Evolutionary conservation across 1,139 yeast species (phyloP), one percentile per base, ranked within the genome.

Genomic region (Geotrichum carabidarum): DNA sequence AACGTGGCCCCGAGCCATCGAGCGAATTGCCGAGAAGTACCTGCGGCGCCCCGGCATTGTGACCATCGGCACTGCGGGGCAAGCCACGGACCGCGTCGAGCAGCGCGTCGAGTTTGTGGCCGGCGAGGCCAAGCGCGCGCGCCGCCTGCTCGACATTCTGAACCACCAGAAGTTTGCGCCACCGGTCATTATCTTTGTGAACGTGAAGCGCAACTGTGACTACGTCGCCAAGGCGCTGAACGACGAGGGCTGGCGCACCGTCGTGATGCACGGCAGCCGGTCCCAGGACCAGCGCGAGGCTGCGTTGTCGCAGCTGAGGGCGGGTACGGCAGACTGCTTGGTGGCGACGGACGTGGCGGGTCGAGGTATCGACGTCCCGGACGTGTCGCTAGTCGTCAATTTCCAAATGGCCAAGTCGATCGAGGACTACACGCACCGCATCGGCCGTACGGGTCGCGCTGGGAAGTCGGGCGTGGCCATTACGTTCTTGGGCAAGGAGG

Each of bases 301-400:
- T n/a, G 85, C 96, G 0, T 76, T 93, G 46, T 74, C 75, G 17
- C 80, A 82, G 42, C 80, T 93, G 67, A 78, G 83, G 54, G 66
- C 75, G 11, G 87, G 89, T 32, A 73, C 75, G 32, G 80, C 82
- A 1, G 82, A 81, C 53, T 74, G 88, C 9, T 73, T 93, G 50
- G 84, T 93, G 35, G 97, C 97, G 9, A 93, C 99, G 0, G 97
- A 93, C 65, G 91, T 93, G 52, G 98, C 98, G 1, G 96, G 97
- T 4, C 82, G 99, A 74, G 99, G 99, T 70, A 83, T 93, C 58
- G 98, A 93, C 71, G 83, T 93, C 15, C 86, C 93, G 0, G 80
- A 87, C 63, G 95, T 93, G 8, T 80, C 94, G 0, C 70, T 91
- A 45, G 98, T 93, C 7, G 71, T 91, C 14, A 93, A 93, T 68